Base-by-base conservation (phyloP, 2,329 filamentous ascomycete genomes). In the Zasmidium citrigriseum region DNA sequence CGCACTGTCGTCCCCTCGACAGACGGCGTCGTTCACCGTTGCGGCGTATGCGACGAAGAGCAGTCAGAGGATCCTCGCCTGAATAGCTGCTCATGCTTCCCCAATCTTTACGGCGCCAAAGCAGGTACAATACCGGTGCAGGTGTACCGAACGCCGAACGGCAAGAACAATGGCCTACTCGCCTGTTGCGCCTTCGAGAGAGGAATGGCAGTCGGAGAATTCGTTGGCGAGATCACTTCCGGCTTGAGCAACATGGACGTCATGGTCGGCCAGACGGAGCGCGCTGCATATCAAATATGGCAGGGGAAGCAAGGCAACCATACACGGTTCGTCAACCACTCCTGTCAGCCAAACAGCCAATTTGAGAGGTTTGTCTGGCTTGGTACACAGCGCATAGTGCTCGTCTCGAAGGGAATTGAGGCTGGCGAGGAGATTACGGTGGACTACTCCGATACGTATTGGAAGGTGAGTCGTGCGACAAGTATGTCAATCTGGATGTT, bases 291-390 rank as follows among this genome's bases (percentile, higher is more conserved):
- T 64, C 83, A 86, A 66, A 85, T 86, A 55, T 86, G 78, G 76
- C 83, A 86, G 66, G 83, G 82, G 0, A 70, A 72, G 54, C 76
- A 79, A 68, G 81, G 83, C 2, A 86, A 86, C 64, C 84, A 82
- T 62, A 85, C 83, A 1, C 75, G 82, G 0, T 86, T 86, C 64
- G 79, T 85, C 44, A 86, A 85, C 66, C 80, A 86, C 64, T 84
- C 81, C 46, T 86, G 83, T 68, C 78, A 79, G 16, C 79, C 83
- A 1, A 86, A 86, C 61, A 78, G 79, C 53, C 82, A 84, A 65
- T 84, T 83, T 47, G 78, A 84, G 63, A 76, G 77, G 10, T 85
- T 86, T 66, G 76, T 76, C n/a, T 85, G 83, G 83, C 65, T 82
- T 18, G 80, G 83, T 21, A 78, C 76, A 3, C 81, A 86, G 69